Conservation (phyloP, 352 stramenopile species). For the Phytophthora lateralis region DNA sequence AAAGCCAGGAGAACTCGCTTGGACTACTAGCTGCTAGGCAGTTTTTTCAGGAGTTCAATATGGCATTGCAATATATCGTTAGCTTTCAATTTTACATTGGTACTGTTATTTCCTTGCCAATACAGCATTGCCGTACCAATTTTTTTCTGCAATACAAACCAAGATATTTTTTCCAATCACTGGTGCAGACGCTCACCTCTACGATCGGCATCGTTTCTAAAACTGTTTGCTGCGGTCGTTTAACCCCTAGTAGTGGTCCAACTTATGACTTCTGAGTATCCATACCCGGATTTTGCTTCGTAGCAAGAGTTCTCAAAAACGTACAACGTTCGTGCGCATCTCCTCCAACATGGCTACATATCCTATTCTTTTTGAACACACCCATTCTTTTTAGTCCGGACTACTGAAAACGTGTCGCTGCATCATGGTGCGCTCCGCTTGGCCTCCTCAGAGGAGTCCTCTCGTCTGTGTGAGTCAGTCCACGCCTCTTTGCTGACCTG, state of each 20-base stretch:
- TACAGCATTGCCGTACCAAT: not conserved
- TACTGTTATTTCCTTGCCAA: not conserved
- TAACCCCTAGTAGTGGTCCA: too few relatives aligned
- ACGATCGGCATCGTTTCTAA: too few relatives aligned
- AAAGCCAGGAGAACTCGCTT: not conserved
- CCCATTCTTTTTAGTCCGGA: slow-evolving; percentile 9
- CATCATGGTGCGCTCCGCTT: slow-evolving; percentile 18
- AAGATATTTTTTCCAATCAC: too few relatives aligned
- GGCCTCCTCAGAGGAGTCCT: too few relatives aligned
- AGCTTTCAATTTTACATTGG: not conserved
- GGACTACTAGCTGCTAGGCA: not conserved
- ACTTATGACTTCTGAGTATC: too few relatives aligned
- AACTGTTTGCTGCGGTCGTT: too few relatives aligned
- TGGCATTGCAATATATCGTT: not conserved
- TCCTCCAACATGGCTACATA: slow-evolving; percentile 2
- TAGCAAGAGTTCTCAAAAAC: too few relatives aligned
- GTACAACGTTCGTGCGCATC: too few relatives aligned
- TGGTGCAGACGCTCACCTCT: too few relatives aligned
- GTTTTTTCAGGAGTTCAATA: not conserved
- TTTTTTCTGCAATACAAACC: not conserved
- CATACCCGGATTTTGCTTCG: too few relatives aligned
- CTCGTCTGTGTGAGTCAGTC: not conserved
- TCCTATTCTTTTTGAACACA: slow-evolving; percentile 11
- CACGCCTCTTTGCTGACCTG: not conserved
- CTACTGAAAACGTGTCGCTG: slow-evolving; percentile 17